phyloP scores from a whole-genome alignment of 345 rosid genomes.

The Isatis tinctoria region DNA sequence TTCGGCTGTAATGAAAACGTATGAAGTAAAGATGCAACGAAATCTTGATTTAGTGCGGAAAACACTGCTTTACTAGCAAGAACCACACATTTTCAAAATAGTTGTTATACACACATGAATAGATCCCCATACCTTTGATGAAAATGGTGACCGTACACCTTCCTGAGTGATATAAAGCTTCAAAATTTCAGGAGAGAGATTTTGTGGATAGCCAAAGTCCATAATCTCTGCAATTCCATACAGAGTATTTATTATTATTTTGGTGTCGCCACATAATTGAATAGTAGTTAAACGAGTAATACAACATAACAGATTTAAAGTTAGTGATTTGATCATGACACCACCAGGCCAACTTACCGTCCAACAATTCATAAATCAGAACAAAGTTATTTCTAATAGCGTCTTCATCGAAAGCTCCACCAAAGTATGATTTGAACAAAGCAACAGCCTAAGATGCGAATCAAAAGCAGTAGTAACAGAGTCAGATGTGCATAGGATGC shows the following conservation, averaged over 20 bases:
- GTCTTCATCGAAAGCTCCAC: constrained; percentile 99
- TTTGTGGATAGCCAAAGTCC: constrained; percentile 98
- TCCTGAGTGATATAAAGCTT: constrained; percentile 98
- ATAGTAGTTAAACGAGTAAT: neutral
- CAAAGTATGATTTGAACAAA: constrained; percentile 93
- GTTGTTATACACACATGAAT: neutral
- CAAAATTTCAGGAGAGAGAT: constrained; percentile 95
- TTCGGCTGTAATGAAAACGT: constrained; percentile 38
- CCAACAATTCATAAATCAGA: constrained; percentile 91
- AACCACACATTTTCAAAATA: neutral
- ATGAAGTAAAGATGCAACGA: constrained; percentile 5
- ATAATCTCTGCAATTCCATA: constrained; percentile 68
- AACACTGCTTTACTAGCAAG: neutral
- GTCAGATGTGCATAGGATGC: too few species aligned
- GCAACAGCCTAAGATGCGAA: constrained; percentile 66
- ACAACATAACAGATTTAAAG: neutral
- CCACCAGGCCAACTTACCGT: constrained; percentile 59
- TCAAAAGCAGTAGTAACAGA: neutral
- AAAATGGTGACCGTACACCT: constrained; percentile 96
- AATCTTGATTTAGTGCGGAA: neutral
- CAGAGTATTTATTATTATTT: neutral
- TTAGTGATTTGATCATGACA: neutral
- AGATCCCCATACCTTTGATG: constrained; percentile 69
- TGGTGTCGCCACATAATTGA: neutral
- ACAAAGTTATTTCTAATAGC: constrained; percentile 96